Evolutionary conservation across 208 protist species (phyloP), one percentile per base, ranked within the genome.

Genomic region (Wallacemonas rigidus): DNA sequence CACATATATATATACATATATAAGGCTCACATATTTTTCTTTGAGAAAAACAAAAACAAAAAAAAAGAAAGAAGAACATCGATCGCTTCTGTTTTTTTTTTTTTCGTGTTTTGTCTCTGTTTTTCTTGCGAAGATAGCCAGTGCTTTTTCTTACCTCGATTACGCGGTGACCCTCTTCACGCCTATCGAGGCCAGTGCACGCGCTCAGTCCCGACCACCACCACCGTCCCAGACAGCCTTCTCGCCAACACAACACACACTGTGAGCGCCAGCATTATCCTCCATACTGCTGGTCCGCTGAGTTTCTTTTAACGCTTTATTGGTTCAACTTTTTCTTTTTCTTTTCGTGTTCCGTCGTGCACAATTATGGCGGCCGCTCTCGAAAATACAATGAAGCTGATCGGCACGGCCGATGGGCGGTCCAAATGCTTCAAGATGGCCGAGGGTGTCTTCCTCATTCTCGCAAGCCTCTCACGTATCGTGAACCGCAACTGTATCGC

Each of bases 381-480:
- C 15, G 17, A 76, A 64, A 68, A 54, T 44, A 39, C 17, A 44
- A 56, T 60, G 26, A 75, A 68, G 55, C 76, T 88, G 51, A 56
- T 92, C 53, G 54, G 44, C 61, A 47, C 53, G 43, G 81, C 82
- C 50, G 84, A 89, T 48, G 83, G 85, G 12, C 71, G 81, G 1
- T 81, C 90, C 58, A 92, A 92, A 74, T 35, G 90, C 55, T 79
- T 76, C 60, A 92, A 92, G 71, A 9, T 79, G 41, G 41, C 82
- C 11, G 68, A 74, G 26, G 80, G 80, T 48, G 44, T 77, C 48
- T 81, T 81, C 40, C 62, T 65, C 41, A 36, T 65, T 65, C 60
- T 65, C 36, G 60, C 60, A 15, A 51, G 15, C 41, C 60, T 65
- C 14, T 65, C 60, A 12, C 60, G 60, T n/a, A 48, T 65, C 60